Conservation (phyloP, 2,329 filamentous ascomycete species). For the Monosporascus cannonballus region DNA sequence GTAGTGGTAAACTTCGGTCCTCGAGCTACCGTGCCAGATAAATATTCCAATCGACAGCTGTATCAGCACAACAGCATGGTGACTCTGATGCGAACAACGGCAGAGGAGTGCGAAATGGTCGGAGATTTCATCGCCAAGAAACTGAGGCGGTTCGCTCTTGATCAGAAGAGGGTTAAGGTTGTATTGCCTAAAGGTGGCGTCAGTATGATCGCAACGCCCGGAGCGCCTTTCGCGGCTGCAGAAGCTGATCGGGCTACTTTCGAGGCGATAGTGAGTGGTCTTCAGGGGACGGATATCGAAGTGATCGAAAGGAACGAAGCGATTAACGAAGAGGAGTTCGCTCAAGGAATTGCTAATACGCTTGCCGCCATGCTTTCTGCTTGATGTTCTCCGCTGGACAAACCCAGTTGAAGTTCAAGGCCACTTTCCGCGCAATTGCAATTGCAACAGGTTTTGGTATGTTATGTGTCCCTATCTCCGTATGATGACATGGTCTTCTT, state of each 20-base stretch:
- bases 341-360: not conserved
- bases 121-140: not conserved
- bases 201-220: not conserved
- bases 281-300: not conserved
- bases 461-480: too few species aligned
- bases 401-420: too few species aligned
- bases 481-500: too few species aligned
- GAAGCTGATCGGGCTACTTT: not conserved
- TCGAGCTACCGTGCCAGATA: conserved; percentile 35
- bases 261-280: not conserved
- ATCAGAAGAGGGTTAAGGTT: not conserved
- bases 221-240: not conserved
- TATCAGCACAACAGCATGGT: conserved; percentile 51
- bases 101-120: not conserved
- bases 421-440: too few species aligned
- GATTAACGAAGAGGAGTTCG: not conserved
- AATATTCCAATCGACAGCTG: conserved; percentile 44
- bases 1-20: conserved; percentile 22
- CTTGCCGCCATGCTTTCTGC: not conserved
- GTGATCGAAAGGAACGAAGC: not conserved
- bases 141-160: not conserved
- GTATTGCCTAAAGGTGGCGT: not conserved
- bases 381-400: not conserved
- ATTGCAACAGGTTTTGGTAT: too few species aligned
- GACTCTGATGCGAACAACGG: not conserved